Evolutionary conservation across 352 stramenopile species (phyloP).

Genomic region (Phytophthora meadii): DNA sequence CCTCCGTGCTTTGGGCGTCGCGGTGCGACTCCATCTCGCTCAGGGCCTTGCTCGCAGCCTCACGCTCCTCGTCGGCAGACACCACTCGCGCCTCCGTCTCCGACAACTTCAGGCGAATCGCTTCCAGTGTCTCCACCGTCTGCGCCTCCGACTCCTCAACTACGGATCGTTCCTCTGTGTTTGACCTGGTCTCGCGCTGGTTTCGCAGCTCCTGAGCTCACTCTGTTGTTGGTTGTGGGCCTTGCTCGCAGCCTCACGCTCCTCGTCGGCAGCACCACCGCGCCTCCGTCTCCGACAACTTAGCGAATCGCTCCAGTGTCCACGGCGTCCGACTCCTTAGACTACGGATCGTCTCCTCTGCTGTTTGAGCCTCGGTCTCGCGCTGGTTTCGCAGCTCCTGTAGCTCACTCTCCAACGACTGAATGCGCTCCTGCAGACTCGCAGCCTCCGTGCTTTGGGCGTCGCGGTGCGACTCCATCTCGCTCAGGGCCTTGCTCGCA

Average conservation of each 20-base stretch:
- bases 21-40: slow-evolving; percentile 23
- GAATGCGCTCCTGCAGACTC: too few relatives aligned
- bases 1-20: slow-evolving; percentile 20
- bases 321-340: too few relatives aligned
- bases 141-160: slow-evolving; percentile 18
- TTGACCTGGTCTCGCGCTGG: slow-evolving; percentile 16
- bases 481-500: too few relatives aligned
- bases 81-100: slow-evolving; percentile 22
- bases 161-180: slow-evolving; percentile 25
- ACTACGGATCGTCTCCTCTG: too few relatives aligned
- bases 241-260: slow-evolving; percentile 26
- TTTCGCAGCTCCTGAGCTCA: slow-evolving; percentile 31
- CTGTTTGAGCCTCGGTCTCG: too few relatives aligned
- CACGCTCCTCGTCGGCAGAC: slow-evolving; percentile 24
- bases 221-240: too few relatives aligned
- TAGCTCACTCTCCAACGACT: too few relatives aligned
- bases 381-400: too few relatives aligned
- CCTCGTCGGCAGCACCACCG: slow-evolving; percentile 23
- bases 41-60: slow-evolving; percentile 20
- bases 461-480: too few relatives aligned
- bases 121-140: slow-evolving; percentile 19
- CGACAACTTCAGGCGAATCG: slow-evolving; percentile 25
- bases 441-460: too few relatives aligned
- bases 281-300: slow-evolving; percentile 8
- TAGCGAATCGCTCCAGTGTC: too few relatives aligned